Conservation (phyloP, 352 stramenopile genomes). For the Elongisporangium anandrum region DNA sequence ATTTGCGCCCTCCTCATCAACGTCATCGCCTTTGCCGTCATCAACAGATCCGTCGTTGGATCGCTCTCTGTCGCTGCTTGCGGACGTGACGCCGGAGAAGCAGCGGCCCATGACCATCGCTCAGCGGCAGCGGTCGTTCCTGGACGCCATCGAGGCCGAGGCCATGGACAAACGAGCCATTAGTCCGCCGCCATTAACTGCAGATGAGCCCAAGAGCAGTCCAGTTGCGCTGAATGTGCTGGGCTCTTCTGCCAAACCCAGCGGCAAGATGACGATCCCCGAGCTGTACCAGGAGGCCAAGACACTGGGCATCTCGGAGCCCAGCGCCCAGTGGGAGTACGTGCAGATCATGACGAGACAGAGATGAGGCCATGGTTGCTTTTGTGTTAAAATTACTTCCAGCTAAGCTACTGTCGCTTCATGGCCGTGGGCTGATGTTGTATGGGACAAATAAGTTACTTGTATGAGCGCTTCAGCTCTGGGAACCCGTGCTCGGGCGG, state of each 20-base stretch:
- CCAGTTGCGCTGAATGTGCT: slow-evolving; percentile 3
- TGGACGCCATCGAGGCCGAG: slow-evolving; percentile 50
- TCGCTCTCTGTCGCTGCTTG: slow-evolving; percentile 12
- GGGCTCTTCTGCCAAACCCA: neutral
- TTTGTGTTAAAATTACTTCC: neutral
- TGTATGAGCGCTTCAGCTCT: slow-evolving; percentile 5
- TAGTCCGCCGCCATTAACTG: neutral
- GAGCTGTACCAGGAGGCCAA: slow-evolving; percentile 42
- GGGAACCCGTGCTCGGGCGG: slow-evolving; percentile 16
- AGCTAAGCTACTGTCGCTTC: neutral
- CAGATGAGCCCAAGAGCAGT: slow-evolving; percentile 2
- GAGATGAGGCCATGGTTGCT: neutral
- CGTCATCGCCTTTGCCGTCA: slow-evolving; percentile 6
- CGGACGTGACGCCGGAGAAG: slow-evolving; percentile 1
- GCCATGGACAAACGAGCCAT: slow-evolving; percentile 6
- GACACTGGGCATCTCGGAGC: slow-evolving; percentile 21
- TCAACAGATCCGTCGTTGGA: neutral
- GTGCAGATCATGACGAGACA: slow-evolving; percentile 17
- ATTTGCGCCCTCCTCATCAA: neutral
- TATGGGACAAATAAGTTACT: slow-evolving; percentile 31
- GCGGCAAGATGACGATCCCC: slow-evolving; percentile 16
- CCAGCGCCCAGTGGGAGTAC: slow-evolving; percentile 34
- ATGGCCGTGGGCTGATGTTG: slow-evolving; percentile 7
- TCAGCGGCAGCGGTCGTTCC: slow-evolving; percentile 39
- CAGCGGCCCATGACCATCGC: slow-evolving; percentile 12